These are phyloP conservation scores for Lepidium africanum DNA, from an alignment of 345 rosid species.

Conservation along the genomic window DNA sequence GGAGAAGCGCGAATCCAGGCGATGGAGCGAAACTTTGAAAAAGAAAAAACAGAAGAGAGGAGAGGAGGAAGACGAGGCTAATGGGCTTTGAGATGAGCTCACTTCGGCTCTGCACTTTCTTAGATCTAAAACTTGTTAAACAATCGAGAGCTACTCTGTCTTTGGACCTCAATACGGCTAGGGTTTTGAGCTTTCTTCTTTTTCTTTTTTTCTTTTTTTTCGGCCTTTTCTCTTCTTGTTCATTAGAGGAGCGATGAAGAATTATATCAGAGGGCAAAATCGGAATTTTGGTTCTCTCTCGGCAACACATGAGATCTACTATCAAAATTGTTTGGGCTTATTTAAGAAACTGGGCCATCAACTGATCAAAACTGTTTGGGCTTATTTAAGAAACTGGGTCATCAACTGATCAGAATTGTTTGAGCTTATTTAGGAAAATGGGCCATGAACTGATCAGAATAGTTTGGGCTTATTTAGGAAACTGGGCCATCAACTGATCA, in stretches of 20 bases:
- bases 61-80: constrained; percentile 1
- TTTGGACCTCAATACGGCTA: constrained; percentile 26
- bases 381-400: too few species aligned
- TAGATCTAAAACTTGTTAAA: constrained; percentile 10
- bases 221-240: constrained; percentile 11
- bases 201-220: neutral
- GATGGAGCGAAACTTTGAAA: neutral
- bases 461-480: too few species aligned
- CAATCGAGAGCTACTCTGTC: neutral
- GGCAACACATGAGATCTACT: too few species aligned
- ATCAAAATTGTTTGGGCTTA: too few species aligned
- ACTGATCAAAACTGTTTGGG: too few species aligned
- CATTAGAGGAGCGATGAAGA: too few species aligned
- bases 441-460: too few species aligned
- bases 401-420: too few species aligned
- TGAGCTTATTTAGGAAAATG: too few species aligned
- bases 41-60: neutral
- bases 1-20: constrained; percentile 18
- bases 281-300: neutral
- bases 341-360: too few species aligned
- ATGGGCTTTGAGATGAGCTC: constrained; percentile 24
- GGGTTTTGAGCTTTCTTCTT: constrained; percentile 29
- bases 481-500: too few species aligned
- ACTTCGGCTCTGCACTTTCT: constrained; percentile 4
- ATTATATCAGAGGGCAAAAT: neutral